A percentile compares a stretch with the other conserved stretches of the same genome.
Evolutionary conservation across 2,329 filamentous ascomycete genomes (phyloP).

Genomic region (Venturia effusa): DNA sequence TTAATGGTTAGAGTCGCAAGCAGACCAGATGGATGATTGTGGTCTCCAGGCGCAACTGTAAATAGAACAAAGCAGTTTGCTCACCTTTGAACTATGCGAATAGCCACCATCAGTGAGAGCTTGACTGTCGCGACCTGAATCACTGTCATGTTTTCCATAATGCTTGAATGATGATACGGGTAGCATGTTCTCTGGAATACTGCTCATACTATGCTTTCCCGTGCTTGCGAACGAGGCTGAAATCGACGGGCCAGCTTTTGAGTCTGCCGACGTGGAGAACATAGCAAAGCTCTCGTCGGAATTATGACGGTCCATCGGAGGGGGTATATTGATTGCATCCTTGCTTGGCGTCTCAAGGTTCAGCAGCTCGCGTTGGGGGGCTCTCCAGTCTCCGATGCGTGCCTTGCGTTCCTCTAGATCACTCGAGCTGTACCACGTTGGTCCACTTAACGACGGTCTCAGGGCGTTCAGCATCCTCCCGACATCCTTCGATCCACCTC

Average conservation of each 20-base stretch:
- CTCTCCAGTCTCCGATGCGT: constrained; percentile 34
- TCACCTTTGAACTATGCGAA: constrained; percentile 4
- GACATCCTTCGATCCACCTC: neutral
- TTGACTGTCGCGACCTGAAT: constrained; percentile 1
- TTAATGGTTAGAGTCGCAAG: neutral
- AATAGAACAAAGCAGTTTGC: neutral
- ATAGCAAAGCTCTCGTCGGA: constrained; percentile 53
- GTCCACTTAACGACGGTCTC: constrained; percentile 15
- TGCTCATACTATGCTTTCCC: constrained; percentile 17
- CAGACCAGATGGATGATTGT: neutral
- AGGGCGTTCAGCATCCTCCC: constrained; percentile 21
- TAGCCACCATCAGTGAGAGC: constrained; percentile 6
- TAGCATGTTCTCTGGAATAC: constrained; percentile 21
- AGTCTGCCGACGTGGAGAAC: constrained; percentile 52
- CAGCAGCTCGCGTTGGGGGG: constrained; percentile 38
- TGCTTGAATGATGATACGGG: constrained; percentile 12
- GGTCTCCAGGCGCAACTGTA: neutral
- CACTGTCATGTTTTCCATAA: neutral
- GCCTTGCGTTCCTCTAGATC: constrained; percentile 28
- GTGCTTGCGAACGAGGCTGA: constrained; percentile 39
- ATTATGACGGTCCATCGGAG: constrained; percentile 38
- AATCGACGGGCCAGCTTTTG: constrained; percentile 40
- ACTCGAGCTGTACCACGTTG: constrained; percentile 13
- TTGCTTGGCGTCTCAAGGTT: constrained; percentile 34
- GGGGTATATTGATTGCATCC: constrained; percentile 24